phyloP scores from a whole-genome alignment of 441 rosid species.

The Aquilaria agallochum region DNA sequence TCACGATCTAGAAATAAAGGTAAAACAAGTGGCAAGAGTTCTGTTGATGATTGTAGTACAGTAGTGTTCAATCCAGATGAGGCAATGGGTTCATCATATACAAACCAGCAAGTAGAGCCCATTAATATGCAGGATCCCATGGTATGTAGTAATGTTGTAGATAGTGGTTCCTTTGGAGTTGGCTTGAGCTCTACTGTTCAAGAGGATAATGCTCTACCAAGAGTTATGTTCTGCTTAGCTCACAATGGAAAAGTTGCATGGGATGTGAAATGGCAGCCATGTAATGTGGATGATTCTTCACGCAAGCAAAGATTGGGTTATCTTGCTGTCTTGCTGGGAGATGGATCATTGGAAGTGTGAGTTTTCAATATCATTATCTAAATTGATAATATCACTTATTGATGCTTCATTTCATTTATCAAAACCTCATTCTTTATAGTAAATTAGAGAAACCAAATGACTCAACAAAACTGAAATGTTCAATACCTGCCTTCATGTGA shows the following conservation, averaged over 20 bases:
- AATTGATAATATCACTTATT: too few species aligned
- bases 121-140: constrained; percentile 14
- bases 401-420: too few species aligned
- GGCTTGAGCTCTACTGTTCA: constrained; percentile 28
- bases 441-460: too few species aligned
- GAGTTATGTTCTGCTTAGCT: constrained; percentile 75
- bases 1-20: constrained; percentile 26
- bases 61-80: constrained; percentile 27
- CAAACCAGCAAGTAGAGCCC: constrained; percentile 18
- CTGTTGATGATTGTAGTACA: constrained; percentile 19
- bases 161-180: constrained; percentile 18
- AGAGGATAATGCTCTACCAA: constrained; percentile 57
- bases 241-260: constrained; percentile 93
- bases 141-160: constrained; percentile 17
- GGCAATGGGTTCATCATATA: constrained; percentile 27
- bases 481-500: not conserved
- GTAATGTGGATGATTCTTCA: constrained; percentile 30
- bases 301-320: constrained; percentile 73
- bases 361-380: constrained; percentile 4
- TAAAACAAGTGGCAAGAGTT: constrained; percentile 19
- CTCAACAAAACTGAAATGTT: too few species aligned
- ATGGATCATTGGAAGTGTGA: constrained; percentile 96
- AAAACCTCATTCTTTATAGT: too few species aligned
- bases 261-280: constrained; percentile 92
- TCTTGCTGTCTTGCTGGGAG: constrained; percentile 88